A percentile compares a stretch with the other conserved stretches of the same genome.
phyloP scores from a whole-genome alignment of 2,329 filamentous ascomycete species.

The Aschersonia sp. region DNA sequence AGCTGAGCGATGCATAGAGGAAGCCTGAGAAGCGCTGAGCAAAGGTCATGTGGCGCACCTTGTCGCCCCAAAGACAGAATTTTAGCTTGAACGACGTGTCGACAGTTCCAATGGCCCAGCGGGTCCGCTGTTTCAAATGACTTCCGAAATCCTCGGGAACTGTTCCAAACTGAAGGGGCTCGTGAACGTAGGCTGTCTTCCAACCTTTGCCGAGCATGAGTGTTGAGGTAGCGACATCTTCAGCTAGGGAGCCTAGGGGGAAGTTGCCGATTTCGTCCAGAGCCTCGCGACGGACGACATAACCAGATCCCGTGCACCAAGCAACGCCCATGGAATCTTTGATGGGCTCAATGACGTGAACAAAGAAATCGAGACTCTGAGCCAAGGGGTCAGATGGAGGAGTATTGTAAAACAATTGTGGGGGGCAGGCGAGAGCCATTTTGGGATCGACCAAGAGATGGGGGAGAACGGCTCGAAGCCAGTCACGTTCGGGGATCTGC shows the following conservation, averaged over 20 bases:
- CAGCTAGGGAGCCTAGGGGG: slow-evolving; percentile 41
- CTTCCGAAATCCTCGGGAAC: slow-evolving; percentile 41
- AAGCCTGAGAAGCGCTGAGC: slow-evolving; percentile 45
- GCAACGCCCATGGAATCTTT: slow-evolving; percentile 38
- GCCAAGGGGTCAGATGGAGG: slow-evolving; percentile 42
- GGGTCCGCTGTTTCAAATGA: slow-evolving; percentile 41
- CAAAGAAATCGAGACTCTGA: slow-evolving; percentile 43
- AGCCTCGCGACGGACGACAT: slow-evolving; percentile 41
- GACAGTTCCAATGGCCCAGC: slow-evolving; percentile 41
- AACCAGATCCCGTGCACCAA: slow-evolving; percentile 53
- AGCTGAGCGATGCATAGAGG: slow-evolving; percentile 37
- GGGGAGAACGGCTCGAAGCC: slow-evolving; percentile 44
- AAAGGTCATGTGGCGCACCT: slow-evolving; percentile 35
- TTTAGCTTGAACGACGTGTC: slow-evolving; percentile 45
- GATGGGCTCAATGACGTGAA: slow-evolving; percentile 35
- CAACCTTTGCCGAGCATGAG: slow-evolving; percentile 45
- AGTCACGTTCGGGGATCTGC: slow-evolving; percentile 44
- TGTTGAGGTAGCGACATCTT: slow-evolving; percentile 45
- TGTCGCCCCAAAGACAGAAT: slow-evolving; percentile 41
- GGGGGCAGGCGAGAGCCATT: slow-evolving; percentile 43
- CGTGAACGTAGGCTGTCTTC: slow-evolving; percentile 45
- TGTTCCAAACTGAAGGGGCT: slow-evolving; percentile 44
- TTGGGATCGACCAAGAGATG: slow-evolving; percentile 42
- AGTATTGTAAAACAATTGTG: slow-evolving; percentile 49
- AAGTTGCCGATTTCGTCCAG: slow-evolving; percentile 48